phyloP scores from a whole-genome alignment of 108 stramenopile genomes.

The Cyclotella distinguenda region DNA sequence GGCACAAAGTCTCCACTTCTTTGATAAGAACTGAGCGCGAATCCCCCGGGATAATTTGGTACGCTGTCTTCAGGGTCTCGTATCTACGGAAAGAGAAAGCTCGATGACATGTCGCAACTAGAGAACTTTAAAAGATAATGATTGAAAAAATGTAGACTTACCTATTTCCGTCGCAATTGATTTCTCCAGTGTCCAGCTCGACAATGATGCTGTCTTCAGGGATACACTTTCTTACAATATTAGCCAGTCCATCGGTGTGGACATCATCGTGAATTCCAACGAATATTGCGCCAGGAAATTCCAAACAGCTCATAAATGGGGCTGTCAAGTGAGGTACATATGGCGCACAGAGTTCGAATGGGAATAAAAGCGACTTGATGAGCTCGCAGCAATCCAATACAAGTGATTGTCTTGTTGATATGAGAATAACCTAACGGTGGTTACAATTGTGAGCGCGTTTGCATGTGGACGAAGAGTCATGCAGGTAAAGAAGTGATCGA shows the following conservation, averaged over 20 bases:
- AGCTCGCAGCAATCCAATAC: conserved; percentile 84
- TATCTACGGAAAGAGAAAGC: conserved; percentile 32
- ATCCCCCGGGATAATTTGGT: conserved; percentile 71
- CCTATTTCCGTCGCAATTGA: conserved; percentile 72
- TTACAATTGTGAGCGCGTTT: not conserved
- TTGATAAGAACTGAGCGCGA: conserved; percentile 68
- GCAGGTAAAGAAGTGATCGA: not conserved
- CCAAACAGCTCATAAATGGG: conserved; percentile 79
- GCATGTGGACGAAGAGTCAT: not conserved
- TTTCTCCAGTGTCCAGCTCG: conserved; percentile 74
- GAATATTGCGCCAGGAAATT: conserved; percentile 86
- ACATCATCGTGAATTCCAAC: conserved; percentile 87
- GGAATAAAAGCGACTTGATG: conserved; percentile 75
- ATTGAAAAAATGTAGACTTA: not conserved
- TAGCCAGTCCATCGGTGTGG: conserved; percentile 61
- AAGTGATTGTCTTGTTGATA: conserved; percentile 76
- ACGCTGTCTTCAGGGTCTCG: conserved; percentile 64
- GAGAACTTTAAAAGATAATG: not conserved
- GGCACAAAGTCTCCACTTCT: conserved; percentile 80
- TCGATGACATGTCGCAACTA: not conserved
- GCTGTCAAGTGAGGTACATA: conserved; percentile 85
- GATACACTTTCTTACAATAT: conserved; percentile 52
- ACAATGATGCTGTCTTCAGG: conserved; percentile 87
- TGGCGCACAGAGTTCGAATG: conserved; percentile 84
- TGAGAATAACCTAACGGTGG: conserved; percentile 59